Evolutionary conservation across 2,329 filamentous ascomycete genomes (phyloP), one percentile per base, ranked within the genome.

Genomic region (Ceratocystis destructans): DNA sequence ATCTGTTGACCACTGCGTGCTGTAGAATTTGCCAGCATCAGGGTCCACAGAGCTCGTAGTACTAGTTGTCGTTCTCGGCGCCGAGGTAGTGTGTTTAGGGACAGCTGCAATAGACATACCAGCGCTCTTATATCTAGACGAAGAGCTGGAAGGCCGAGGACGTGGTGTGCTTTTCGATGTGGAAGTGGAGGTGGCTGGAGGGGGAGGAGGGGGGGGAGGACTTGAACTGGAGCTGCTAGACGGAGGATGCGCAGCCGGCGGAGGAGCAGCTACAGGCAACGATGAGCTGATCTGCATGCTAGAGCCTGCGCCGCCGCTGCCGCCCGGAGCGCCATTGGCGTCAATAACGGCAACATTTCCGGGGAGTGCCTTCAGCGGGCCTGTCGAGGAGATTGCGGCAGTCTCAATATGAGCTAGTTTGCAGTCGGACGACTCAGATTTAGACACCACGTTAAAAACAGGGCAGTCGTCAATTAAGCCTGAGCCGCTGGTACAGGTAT

Each of bases 391-490:
- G 0, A 72, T 70, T 0, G 75, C 69, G 2, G 88, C 87, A 0
- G 86, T 69, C 0, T 82, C 73, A 15, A 62, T 33, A n/a, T n/a
- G 6, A 1, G 81, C 71, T 72, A 93, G 81, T 63, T 79, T 78
- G 78, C 91, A 96, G 67, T 82, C 71, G 1, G 80, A 78, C 0
- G 75, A 74, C 31, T 84, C 79, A 57, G 72, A 74, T 75, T 93
- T 79, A 64, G 75, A 75, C 73, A 92, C 85, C 66, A 95, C 78
- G 64, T 80, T 77, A 76, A 96, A 96, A 37, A 94, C 71, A 0
- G 83, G 76, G 77, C 92, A 96, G 74, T 92, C 90, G 55, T 80
- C 72, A 59, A 96, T 84, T 53, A 78, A 72, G 44, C 92, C 92
- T 8, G 83, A 85, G 0, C 72, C 72, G 75, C 85, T 88, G 64